A percentile compares a stretch with the other conserved stretches of the same genome.
These are phyloP conservation scores for Pinguiococcus pyrenoidosus DNA, from an alignment of 108 stramenopile species.

Conservation along the genomic window DNA sequence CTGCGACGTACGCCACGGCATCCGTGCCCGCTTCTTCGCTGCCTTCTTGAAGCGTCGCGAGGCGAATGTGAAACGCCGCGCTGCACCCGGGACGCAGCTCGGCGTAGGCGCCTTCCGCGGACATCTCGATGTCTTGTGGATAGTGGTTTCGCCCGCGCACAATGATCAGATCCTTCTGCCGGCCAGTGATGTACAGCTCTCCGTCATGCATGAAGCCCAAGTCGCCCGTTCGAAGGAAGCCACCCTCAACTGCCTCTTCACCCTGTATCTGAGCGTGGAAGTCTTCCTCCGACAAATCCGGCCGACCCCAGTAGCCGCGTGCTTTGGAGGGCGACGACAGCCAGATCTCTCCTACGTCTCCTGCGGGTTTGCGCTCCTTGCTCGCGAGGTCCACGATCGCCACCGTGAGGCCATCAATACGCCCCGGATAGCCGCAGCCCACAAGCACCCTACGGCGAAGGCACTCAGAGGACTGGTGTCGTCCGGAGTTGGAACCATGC, in stretches of 20 bases:
- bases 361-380: too few species aligned
- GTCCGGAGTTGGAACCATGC: too few species aligned
- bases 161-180: conserved; percentile 96
- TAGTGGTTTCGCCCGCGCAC: conserved; percentile 93
- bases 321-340: conserved; percentile 17
- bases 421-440: conserved; percentile 19
- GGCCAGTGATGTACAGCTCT: conserved; percentile 78
- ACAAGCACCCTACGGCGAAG: too few species aligned
- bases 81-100: conserved; percentile 79
- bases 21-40: background rate
- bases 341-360: conserved; percentile 9
- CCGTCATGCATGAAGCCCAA: conserved; percentile 79
- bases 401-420: conserved; percentile 8
- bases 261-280: conserved; percentile 15
- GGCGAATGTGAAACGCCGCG: conserved; percentile 74
- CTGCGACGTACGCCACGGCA: conserved; percentile 6
- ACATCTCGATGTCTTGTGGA: conserved; percentile 93
- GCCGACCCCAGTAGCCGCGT: conserved; percentile 24
- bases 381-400: too few species aligned
- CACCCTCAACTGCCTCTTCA: background rate
- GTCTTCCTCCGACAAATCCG: conserved; percentile 4
- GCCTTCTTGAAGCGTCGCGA: too few species aligned
- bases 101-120: conserved; percentile 54
- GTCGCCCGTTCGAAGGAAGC: conserved; percentile 86
- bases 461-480: too few species aligned